Base-by-base conservation (phyloP, 164 flowering plant species). In the Warburgia ugandensis region DNA sequence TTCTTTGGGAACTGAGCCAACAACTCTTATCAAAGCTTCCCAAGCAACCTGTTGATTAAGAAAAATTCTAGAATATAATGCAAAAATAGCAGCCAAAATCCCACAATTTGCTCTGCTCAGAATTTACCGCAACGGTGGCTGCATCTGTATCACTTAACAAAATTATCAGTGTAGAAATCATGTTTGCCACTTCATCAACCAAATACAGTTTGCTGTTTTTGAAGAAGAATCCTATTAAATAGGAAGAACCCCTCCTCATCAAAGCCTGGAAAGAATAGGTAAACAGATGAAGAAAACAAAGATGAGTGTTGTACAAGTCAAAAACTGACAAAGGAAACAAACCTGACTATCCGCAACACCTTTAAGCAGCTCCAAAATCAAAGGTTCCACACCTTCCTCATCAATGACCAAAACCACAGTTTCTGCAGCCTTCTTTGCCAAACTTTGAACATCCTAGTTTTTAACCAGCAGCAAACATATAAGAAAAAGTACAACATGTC, bases 361-460 rank as follows among this genome's bases (percentile, higher is more conserved):
- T 75, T 76, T 94, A 37, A 84, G 75, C 67, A 94, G 92, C 74
- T 94, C 97, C 10, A 84, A 73, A 36, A 84, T 53, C 60, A 94
- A 67, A 54, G 80, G 48, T 28, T 86, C 97, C 49, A 86, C 55
- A 31, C 99, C 99, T 61, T 94, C 99, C 58, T 94, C 96, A 58
- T 94, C 99, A 62, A 94, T 89, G 51, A 84, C 96, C 66, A 77
- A 61, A 6, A 83, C 96, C 49, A 94, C 99, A 43, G 86, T 94
- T 74, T 94, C 97, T 30, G 94, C 96, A 52, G 99, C 89, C 63
- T 86, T 78, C 69, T 68, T 86, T n/a, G 99, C 94, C 73, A 81
- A 65, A 32, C 48, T 28, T 69, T 78, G 86, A 50, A 83, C 82
- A 13, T 86, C 92, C 99, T 94, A 67, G 12, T 20, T 61, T 59